Evolutionary conservation across 352 stramenopile species (phyloP).

Genomic region (Chloridella minuta): DNA sequence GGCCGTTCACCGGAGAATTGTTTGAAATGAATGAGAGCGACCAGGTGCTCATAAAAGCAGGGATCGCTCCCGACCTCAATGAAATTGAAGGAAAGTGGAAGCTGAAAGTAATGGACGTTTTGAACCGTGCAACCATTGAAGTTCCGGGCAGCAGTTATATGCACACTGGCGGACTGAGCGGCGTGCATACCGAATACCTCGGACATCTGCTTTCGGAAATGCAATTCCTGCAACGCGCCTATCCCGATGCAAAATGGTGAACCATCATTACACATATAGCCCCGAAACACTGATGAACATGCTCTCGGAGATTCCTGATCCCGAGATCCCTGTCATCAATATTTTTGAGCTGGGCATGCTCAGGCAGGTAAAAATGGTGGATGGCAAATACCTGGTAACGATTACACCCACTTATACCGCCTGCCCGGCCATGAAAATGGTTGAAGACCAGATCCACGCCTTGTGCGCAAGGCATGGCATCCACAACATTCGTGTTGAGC

Average conservation of each 20-base stretch:
- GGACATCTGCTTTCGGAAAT: not conserved
- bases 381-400: not conserved
- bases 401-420: not conserved
- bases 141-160: not conserved
- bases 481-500: not conserved
- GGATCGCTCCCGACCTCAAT: not conserved
- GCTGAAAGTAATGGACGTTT: not conserved
- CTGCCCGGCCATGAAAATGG: not conserved
- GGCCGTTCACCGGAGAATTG: not conserved
- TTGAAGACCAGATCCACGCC: not conserved
- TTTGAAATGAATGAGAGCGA: not conserved
- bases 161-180: not conserved
- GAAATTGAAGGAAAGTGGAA: not conserved
- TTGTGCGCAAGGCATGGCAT: not conserved
- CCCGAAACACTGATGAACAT: no score
- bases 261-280: no score
- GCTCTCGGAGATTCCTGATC: no score
- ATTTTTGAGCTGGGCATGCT: not conserved
- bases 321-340: not conserved
- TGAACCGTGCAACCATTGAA: not conserved
- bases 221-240: not conserved
- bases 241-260: not conserved
- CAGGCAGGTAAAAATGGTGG: not conserved
- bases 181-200: not conserved
- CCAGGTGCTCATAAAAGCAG: not conserved